Evolutionary conservation across 805 yeast species (phyloP).

Genomic region (Starmerella stigmatis): DNA sequence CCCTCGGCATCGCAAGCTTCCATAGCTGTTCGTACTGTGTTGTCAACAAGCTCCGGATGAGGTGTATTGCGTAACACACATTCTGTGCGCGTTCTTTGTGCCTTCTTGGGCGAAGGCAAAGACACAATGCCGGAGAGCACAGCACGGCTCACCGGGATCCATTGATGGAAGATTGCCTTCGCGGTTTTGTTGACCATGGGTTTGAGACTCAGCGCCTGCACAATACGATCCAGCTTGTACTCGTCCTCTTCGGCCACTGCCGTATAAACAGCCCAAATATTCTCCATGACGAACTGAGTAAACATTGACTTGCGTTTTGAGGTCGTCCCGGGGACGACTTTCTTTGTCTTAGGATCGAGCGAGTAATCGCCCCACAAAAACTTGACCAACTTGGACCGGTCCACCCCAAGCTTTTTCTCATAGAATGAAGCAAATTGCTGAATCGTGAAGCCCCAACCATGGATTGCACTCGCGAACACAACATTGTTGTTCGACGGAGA

Average conservation of each 20-base stretch:
- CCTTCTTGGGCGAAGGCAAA: slow-evolving; percentile 68
- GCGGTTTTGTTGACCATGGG: slow-evolving; percentile 43
- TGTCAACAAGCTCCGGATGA: slow-evolving; percentile 40
- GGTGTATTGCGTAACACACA: slow-evolving; percentile 54
- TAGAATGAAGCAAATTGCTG: slow-evolving; percentile 81
- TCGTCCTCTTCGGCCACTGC: slow-evolving; percentile 53
- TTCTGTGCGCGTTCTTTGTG: slow-evolving; percentile 66
- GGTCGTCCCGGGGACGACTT: slow-evolving; percentile 41
- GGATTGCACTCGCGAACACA: slow-evolving; percentile 79
- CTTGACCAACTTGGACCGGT: slow-evolving; percentile 63
- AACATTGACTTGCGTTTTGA: slow-evolving; percentile 69
- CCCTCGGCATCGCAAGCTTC: slow-evolving; percentile 55
- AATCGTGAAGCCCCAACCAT: slow-evolving; percentile 96
- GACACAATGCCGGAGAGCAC: slow-evolving; percentile 75
- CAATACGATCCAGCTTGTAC: slow-evolving; percentile 66
- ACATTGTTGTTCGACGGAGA: slow-evolving; percentile 80
- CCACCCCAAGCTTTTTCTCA: slow-evolving; percentile 74
- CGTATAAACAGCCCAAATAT: slow-evolving; percentile 84
- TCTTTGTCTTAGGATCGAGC: slow-evolving; percentile 81
- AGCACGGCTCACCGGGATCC: slow-evolving; percentile 89
- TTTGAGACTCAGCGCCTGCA: slow-evolving; percentile 55
- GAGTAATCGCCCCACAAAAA: slow-evolving; percentile 95
- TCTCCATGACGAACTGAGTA: slow-evolving; percentile 77
- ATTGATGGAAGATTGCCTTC: slow-evolving; percentile 67
- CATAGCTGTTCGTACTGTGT: slow-evolving; percentile 44